phyloP scores from a whole-genome alignment of 192 early-diverging fungal genomes.

The Neocallimastix lanati region DNA sequence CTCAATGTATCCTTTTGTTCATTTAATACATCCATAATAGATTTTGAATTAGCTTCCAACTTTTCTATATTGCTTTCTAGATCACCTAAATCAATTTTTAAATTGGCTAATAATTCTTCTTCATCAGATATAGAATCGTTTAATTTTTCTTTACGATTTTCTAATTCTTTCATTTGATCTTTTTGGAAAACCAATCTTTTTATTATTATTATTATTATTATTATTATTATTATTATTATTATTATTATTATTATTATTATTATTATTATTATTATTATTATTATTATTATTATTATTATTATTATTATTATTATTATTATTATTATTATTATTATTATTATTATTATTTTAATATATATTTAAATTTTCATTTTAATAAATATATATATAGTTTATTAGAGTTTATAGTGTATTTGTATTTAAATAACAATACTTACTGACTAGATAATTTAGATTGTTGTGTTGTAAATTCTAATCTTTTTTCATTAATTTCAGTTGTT shows the following conservation, averaged over 20 bases:
- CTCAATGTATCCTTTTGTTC: background rate
- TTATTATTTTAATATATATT: too few relatives aligned
- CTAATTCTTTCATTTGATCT: background rate
- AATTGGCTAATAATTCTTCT: background rate
- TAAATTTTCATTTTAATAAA: too few relatives aligned
- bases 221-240: too few relatives aligned
- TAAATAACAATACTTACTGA: slow-evolving; percentile 44
- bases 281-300: too few relatives aligned
- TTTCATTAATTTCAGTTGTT: slow-evolving; percentile 54
- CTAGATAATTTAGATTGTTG: slow-evolving; percentile 60
- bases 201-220: too few relatives aligned
- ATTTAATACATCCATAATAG: background rate
- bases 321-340: too few relatives aligned
- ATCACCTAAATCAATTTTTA: background rate
- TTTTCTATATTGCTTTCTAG: background rate
- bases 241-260: too few relatives aligned
- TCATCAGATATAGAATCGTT: background rate
- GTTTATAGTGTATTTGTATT: too few relatives aligned
- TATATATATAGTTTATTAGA: too few relatives aligned
- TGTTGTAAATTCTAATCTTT: slow-evolving; percentile 53
- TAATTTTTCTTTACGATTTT: background rate
- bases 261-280: too few relatives aligned
- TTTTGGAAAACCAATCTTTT: background rate
- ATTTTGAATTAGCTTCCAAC: background rate
- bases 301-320: too few relatives aligned